These are phyloP conservation scores for Fusarium concolor DNA, from an alignment of 2,329 filamentous ascomycete genomes.

Conservation along the genomic window DNA sequence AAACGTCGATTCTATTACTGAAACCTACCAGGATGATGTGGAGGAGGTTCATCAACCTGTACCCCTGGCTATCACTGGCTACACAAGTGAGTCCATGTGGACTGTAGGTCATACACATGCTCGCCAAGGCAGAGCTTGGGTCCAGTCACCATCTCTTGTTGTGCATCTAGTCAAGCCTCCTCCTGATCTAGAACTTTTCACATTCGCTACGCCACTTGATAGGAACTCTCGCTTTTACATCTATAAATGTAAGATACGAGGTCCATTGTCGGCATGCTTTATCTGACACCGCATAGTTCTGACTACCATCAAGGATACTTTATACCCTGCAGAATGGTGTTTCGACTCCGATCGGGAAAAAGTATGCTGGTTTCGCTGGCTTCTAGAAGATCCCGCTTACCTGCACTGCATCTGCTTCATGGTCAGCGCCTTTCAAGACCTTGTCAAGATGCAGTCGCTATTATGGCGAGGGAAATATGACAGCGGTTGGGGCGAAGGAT, in stretches of 20 bases:
- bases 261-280: rapidly evolving
- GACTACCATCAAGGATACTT: slow-evolving; percentile 42
- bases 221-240: slow-evolving; percentile 25
- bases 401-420: slow-evolving; percentile 44
- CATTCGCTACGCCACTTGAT: slow-evolving; percentile 36
- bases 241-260: slow-evolving; percentile 24
- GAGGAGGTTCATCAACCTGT: neutral
- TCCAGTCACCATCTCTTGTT: slow-evolving; percentile 32
- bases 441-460: slow-evolving; percentile 8
- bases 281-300: slow-evolving; percentile 34
- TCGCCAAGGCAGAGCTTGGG: slow-evolving; percentile 21
- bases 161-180: slow-evolving; percentile 20
- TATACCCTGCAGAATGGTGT: slow-evolving; percentile 49
- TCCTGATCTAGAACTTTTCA: slow-evolving; percentile 36
- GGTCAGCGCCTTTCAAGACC: slow-evolving; percentile 39
- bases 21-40: neutral
- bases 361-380: slow-evolving; percentile 47
- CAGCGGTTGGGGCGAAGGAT: neutral
- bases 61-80: neutral
- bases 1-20: neutral
- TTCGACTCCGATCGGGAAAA: slow-evolving; percentile 38
- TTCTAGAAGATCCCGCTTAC: slow-evolving; percentile 44
- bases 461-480: neutral
- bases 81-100: slow-evolving; percentile 2
- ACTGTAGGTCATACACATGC: slow-evolving; percentile 6